Evolutionary conservation across 495 filamentous ascomycete species (phyloP).

Genomic region (Pseudomonodictys pantanalensis): DNA sequence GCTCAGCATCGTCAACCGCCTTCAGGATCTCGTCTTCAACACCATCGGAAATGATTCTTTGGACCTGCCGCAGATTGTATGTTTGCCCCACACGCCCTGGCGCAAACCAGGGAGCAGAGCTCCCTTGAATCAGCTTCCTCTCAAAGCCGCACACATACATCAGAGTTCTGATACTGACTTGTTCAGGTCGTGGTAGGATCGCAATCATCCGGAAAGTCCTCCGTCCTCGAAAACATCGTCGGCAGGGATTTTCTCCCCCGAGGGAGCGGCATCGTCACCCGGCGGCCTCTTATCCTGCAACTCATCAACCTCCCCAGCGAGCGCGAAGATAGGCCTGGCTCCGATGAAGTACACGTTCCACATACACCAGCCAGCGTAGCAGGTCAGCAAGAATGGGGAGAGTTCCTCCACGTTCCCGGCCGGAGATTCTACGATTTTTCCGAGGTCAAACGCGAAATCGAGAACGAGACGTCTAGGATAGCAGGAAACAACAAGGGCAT

Average conservation of each 20-base stretch:
- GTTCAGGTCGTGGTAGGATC: slow-evolving; percentile 93
- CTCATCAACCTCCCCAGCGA: slow-evolving; percentile 96
- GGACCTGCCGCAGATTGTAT: slow-evolving; percentile 96
- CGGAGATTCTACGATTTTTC: slow-evolving; percentile 88
- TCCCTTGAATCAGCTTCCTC: neutral
- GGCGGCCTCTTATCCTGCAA: slow-evolving; percentile 90
- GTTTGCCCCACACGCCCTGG: slow-evolving; percentile 37
- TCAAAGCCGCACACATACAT: neutral
- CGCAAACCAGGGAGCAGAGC: neutral
- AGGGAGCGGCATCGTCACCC: slow-evolving; percentile 93
- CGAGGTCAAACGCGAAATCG: slow-evolving; percentile 93
- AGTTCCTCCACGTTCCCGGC: slow-evolving; percentile 92
- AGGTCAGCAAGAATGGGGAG: slow-evolving; percentile 83
- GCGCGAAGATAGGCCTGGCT: slow-evolving; percentile 61
- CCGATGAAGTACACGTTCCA: slow-evolving; percentile 61
- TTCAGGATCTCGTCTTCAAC: slow-evolving; percentile 98
- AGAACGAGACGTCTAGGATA: slow-evolving; percentile 91
- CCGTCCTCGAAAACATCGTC: slow-evolving; percentile 97
- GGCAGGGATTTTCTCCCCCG: slow-evolving; percentile 95
- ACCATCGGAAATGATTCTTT: slow-evolving; percentile 98
- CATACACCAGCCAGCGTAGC: slow-evolving; percentile 68
- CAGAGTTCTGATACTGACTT: slow-evolving; percentile 12
- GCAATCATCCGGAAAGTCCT: slow-evolving; percentile 98
- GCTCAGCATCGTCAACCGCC: slow-evolving; percentile 87
- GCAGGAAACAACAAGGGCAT: slow-evolving; percentile 98